Percentiles rank a stretch among this genome's conserved stretches.
Conservation (phyloP, 164 flowering plant genomes). For the Kingdonia uniflora region DNA sequence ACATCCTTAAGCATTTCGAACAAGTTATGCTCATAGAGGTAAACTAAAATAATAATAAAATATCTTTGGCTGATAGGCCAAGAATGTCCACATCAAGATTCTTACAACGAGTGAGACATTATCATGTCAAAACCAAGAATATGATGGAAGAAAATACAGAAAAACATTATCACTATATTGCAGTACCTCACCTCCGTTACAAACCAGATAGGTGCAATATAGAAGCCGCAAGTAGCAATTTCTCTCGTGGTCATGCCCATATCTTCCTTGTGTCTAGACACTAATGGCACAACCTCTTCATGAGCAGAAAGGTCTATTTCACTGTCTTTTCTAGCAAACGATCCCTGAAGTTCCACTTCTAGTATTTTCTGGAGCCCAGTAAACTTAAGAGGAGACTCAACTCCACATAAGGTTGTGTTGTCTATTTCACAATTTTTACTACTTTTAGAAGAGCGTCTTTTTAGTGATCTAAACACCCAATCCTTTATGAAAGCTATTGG, state of each 20-base stretch:
- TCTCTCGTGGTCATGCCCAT: constrained; percentile 36
- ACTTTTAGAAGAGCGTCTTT: constrained; percentile 42
- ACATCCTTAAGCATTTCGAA: background rate
- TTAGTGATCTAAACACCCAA: constrained; percentile 44
- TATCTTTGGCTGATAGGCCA: too few species aligned
- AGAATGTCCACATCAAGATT: too few species aligned
- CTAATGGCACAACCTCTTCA: constrained; percentile 51
- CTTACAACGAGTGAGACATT: background rate
- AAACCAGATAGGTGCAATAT: constrained; percentile 94
- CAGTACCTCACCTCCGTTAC: constrained; percentile 62
- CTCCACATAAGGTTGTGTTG: constrained; percentile 24
- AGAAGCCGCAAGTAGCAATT: constrained; percentile 68
- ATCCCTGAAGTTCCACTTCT: constrained; percentile 54
- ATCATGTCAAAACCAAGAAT: background rate
- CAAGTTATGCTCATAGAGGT: background rate
- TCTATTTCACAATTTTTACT: constrained; percentile 28
- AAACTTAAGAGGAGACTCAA: constrained; percentile 42
- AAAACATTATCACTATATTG: constrained; percentile 1
- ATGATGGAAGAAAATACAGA: background rate
- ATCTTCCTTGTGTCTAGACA: constrained; percentile 36
- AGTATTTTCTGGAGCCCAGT: constrained; percentile 33
- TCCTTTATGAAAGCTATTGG: constrained; percentile 90
- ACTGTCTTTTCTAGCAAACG: constrained; percentile 58
- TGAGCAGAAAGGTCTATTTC: constrained; percentile 41
- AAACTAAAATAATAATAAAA: too few species aligned